Base-by-base conservation (phyloP, 176 grass and related monocot species). In the Avena atlantica region DNA sequence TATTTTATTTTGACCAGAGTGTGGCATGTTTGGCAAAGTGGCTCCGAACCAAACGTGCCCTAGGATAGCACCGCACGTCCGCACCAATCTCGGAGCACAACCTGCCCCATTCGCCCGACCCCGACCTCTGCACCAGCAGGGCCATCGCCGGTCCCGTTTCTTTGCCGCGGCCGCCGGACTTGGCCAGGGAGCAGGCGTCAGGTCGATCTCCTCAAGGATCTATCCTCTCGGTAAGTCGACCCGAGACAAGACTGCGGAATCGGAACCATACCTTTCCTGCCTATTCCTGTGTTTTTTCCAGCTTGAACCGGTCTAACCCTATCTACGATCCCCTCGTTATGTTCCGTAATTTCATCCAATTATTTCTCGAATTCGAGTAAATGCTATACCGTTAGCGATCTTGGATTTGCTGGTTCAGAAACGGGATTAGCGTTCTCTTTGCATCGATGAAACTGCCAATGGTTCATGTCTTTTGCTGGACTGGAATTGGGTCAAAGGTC, bases 391-490 rank as follows among this genome's bases (percentile, higher is more conserved):
- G 16, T 57, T 37, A 4, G 16, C 3, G 24, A 34, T 56, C 12
- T 52, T 8, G 23, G 23, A 75, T 75, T 27, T 16, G 4, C 13
- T 27, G 3, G 21, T 75, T 52, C 11, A 51, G 72, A 29, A 16
- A 75, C 2, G 21, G 72, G 48, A 50, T 75, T 75, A 45, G 47
- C 47, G 8, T 29, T 51, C 49, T 76, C 50, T 76, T 76, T 76
- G 48, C 48, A 53, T 55, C 13, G 23, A 15, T 34, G 51, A 77
- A 55, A 36, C 50, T 20, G 16, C 24, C 27, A 55, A 56, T 31
- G 50, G 74, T 7, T 31, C 24, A 56, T 27, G 74, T 34, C 8
- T 31, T 77, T 34, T 36, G 51, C 20, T 77, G 25, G 57, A 47
- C 56, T n/a, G 13, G n/a, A 57, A 61, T 62, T 61, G 57, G 20